Evolutionary conservation across 352 stramenopile species (phyloP).

Genomic region (Pythium chondricola): DNA sequence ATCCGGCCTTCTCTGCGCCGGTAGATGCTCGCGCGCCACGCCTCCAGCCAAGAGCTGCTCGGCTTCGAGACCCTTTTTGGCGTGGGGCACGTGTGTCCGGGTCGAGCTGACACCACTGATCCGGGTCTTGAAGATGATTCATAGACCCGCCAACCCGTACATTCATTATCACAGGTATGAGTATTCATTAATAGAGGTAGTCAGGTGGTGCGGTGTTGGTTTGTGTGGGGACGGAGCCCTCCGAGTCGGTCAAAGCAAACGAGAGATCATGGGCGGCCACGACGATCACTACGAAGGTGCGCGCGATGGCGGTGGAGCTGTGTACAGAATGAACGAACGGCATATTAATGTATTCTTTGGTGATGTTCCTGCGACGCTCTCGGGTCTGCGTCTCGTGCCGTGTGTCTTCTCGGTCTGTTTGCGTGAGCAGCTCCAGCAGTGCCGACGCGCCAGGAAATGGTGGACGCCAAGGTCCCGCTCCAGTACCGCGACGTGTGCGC

Average conservation of each 20-base stretch:
- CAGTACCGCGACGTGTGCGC: constrained; percentile 95
- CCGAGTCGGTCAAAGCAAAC: constrained; percentile 12
- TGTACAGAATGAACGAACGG: too few relatives aligned
- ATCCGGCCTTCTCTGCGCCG: too few relatives aligned
- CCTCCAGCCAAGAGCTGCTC: too few relatives aligned
- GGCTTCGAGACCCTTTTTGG: too few relatives aligned
- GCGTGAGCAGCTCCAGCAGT: constrained; percentile 63
- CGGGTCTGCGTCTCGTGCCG: too few relatives aligned
- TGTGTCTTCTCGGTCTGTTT: too few relatives aligned
- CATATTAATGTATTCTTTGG: too few relatives aligned
- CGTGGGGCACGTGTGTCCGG: too few relatives aligned
- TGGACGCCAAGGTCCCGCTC: constrained; percentile 89
- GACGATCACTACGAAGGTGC: constrained; percentile 65
- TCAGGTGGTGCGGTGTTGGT: constrained; percentile 13
- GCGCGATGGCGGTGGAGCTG: neutral
- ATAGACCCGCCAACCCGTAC: neutral
- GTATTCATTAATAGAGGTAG: constrained; percentile 10
- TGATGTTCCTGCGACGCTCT: too few relatives aligned
- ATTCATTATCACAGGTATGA: neutral
- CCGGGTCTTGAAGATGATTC: too few relatives aligned
- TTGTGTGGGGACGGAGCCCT: constrained; percentile 11
- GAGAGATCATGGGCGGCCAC: constrained; percentile 57
- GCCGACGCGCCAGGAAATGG: constrained; percentile 89
- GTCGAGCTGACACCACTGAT: too few relatives aligned
- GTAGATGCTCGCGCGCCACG: too few relatives aligned